Evolutionary conservation across 805 yeast genomes (phyloP).

Genomic region (Candida orba): DNA sequence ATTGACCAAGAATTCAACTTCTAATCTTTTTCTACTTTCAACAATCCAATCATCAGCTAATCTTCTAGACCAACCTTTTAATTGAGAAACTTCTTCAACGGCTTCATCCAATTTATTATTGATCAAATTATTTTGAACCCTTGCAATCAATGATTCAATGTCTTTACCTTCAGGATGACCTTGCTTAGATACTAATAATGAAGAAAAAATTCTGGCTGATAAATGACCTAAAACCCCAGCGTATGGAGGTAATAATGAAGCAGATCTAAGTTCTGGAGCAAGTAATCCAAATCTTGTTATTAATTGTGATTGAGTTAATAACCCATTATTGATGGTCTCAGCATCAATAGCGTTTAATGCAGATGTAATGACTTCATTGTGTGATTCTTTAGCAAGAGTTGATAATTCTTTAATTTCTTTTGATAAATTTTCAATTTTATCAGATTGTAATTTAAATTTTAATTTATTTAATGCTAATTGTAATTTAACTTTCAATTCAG

Average conservation of each 20-base stretch:
- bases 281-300: constrained; percentile 45
- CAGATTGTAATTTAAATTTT: constrained; percentile 32
- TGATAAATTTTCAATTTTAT: constrained; percentile 29
- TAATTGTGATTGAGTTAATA: constrained; percentile 36
- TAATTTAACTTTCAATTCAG: constrained; percentile 33
- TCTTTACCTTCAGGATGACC: constrained; percentile 81
- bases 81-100: constrained; percentile 81
- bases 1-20: constrained; percentile 72
- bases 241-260: constrained; percentile 85
- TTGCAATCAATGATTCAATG: constrained; percentile 80
- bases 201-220: constrained; percentile 70
- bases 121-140: constrained; percentile 68
- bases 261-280: constrained; percentile 80
- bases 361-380: constrained; percentile 40
- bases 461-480: constrained; percentile 40
- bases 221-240: constrained; percentile 94
- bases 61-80: constrained; percentile 90
- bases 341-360: constrained; percentile 43
- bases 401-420: constrained; percentile 15
- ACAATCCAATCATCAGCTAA: constrained; percentile 88
- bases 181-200: constrained; percentile 64
- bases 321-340: constrained; percentile 40
- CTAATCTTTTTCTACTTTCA: constrained; percentile 85
- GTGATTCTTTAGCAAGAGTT: constrained; percentile 32
- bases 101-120: constrained; percentile 80